Conservation (phyloP, 768 basidiomycete genomes). For the Suillus placidus region DNA sequence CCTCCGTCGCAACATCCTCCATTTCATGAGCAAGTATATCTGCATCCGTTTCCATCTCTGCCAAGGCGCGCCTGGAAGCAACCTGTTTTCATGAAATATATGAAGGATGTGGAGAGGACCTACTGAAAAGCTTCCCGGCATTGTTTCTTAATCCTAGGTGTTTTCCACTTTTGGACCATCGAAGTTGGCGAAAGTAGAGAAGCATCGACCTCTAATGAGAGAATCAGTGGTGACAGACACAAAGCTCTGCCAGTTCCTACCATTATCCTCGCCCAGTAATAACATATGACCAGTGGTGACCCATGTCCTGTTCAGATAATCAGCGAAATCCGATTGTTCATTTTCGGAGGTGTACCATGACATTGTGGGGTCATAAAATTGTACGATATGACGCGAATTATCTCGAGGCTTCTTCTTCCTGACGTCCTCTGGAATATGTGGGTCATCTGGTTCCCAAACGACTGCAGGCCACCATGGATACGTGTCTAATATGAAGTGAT, state of each 20-base stretch:
- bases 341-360: constrained; percentile 53
- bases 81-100: neutral
- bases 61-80: constrained; percentile 41
- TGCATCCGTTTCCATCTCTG: constrained; percentile 49
- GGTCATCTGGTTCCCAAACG: constrained; percentile 64
- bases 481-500: constrained; percentile 48
- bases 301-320: constrained; percentile 55
- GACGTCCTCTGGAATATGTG: constrained; percentile 50
- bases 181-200: constrained; percentile 58
- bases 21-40: constrained; percentile 17
- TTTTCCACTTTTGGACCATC: constrained; percentile 64
- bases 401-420: constrained; percentile 35
- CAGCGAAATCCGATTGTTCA: constrained; percentile 1
- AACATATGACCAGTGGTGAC: constrained; percentile 57
- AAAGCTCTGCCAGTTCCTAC: constrained; percentile 43
- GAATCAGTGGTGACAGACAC: constrained; percentile 1
- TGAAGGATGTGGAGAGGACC: constrained; percentile 25
- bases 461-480: constrained; percentile 92
- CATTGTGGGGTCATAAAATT: constrained; percentile 71
- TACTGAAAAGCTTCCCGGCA: constrained; percentile 67
- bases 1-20: constrained; percentile 10
- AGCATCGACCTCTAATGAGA: constrained; percentile 59
- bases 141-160: constrained; percentile 47
- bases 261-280: constrained; percentile 66
- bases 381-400: constrained; percentile 62